Evolutionary conservation across 805 yeast genomes (phyloP).

Genomic region (Kazachstania psychrophila): DNA sequence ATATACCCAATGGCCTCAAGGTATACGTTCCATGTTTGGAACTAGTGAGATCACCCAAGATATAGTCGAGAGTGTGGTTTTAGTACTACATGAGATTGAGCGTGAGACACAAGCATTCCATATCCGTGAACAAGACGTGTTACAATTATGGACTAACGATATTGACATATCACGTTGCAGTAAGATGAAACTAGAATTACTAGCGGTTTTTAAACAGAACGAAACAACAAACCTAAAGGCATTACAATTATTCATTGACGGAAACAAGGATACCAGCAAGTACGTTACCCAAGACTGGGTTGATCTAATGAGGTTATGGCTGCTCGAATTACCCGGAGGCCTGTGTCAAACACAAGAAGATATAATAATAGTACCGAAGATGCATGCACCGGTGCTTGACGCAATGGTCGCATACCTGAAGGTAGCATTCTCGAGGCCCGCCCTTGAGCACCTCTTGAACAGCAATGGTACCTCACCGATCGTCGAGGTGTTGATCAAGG

Average conservation of each 20-base stretch:
- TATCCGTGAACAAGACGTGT: slow-evolving; percentile 2
- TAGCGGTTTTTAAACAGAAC: slow-evolving; percentile 5
- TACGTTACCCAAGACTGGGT: slow-evolving; percentile 15
- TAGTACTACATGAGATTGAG: slow-evolving; percentile 3
- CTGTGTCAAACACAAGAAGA: no score
- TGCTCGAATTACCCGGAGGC: slow-evolving; percentile 54
- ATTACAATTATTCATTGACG: not conserved
- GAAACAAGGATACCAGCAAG: not conserved
- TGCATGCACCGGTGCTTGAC: no score
- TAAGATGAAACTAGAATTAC: slow-evolving; percentile 11
- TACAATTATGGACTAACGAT: slow-evolving; percentile 10
- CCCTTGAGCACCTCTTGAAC: no score
- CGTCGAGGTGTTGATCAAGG: no score
- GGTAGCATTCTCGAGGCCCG: no score
- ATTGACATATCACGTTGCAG: slow-evolving; percentile 9
- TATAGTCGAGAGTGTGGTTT: slow-evolving; percentile 10
- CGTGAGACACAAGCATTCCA: slow-evolving; percentile 1
- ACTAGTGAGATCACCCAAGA: slow-evolving; percentile 9
- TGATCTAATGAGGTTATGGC: slow-evolving; percentile 43
- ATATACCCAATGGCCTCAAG: no score
- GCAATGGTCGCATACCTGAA: no score
- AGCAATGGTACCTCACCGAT: no score
- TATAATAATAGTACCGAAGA: no score
- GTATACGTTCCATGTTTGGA: slow-evolving; percentile 12
- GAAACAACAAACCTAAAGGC: slow-evolving; percentile 2